Evolutionary conservation across 1,139 yeast genomes (phyloP).

Genomic region (Taphrina deformans): DNA sequence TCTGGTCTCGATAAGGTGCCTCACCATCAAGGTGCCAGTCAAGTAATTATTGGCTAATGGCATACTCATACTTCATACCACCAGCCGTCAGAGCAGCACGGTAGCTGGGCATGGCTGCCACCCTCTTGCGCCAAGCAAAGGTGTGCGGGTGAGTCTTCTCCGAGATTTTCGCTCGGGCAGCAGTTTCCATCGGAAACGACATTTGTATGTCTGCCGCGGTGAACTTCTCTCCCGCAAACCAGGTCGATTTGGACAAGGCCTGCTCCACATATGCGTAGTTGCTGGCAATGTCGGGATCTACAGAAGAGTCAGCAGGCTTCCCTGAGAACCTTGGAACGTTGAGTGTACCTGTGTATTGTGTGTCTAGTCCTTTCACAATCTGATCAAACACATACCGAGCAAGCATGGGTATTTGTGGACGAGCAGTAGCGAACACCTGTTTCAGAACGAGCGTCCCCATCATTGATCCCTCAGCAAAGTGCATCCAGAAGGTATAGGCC

Average conservation of each 20-base stretch:
- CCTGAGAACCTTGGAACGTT: constrained; percentile 42
- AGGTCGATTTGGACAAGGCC: constrained; percentile 52
- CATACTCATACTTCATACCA: constrained; percentile 11
- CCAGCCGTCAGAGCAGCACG: constrained; percentile 15
- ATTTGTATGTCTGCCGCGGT: constrained; percentile 62
- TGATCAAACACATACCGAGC: constrained; percentile 39
- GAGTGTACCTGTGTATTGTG: constrained; percentile 40
- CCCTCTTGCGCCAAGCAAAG: constrained; percentile 32
- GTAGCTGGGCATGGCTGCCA: constrained; percentile 21
- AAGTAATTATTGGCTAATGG: neutral
- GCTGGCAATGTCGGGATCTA: constrained; percentile 39
- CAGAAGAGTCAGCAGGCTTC: constrained; percentile 41
- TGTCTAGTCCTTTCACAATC: constrained; percentile 16
- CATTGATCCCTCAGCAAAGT: constrained; percentile 60
- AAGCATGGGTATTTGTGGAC: constrained; percentile 53
- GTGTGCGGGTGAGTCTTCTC: constrained; percentile 19
- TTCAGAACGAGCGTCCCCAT: constrained; percentile 46
- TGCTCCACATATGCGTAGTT: constrained; percentile 47
- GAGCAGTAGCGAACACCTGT: constrained; percentile 22
- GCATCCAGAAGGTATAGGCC: constrained; percentile 53
- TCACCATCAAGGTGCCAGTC: too few species aligned
- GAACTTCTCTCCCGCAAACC: constrained; percentile 57
- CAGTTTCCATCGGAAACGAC: constrained; percentile 40
- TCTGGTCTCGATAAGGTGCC: too few species aligned
- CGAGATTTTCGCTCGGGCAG: constrained; percentile 4